Evolutionary conservation across 129 eudicot genomes (phyloP).

Genomic region (Arctium lappa): DNA sequence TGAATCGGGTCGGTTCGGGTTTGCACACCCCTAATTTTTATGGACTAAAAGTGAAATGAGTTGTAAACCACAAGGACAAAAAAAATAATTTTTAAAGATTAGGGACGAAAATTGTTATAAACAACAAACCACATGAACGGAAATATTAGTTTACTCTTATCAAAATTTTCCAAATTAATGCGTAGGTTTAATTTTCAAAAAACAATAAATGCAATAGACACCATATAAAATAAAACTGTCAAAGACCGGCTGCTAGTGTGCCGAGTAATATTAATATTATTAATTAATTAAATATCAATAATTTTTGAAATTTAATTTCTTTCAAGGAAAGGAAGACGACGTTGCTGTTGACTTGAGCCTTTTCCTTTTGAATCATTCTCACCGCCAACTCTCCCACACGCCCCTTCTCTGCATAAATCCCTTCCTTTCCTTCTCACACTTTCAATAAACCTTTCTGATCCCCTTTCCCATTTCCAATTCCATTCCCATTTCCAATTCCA

Average conservation of each 20-base stretch:
- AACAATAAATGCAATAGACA: neutral
- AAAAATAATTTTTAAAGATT: too few relatives aligned
- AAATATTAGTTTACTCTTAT: too few relatives aligned
- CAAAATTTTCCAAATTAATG: too few relatives aligned
- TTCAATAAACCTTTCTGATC: neutral
- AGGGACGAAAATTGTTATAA: too few relatives aligned
- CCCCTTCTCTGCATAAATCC: conserved; percentile 20
- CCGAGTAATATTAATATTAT: conserved; percentile 9
- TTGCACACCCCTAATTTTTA: too few relatives aligned
- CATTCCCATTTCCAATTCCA: too few relatives aligned
- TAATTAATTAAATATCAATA: neutral
- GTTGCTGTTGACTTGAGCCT: conserved; percentile 23
- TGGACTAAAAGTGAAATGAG: too few relatives aligned
- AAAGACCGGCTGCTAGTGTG: conserved; percentile 37
- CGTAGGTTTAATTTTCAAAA: neutral
- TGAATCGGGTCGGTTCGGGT: too few relatives aligned
- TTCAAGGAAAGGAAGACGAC: conserved; percentile 9
- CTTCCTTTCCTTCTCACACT: conserved; percentile 8
- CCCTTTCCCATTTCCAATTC: neutral
- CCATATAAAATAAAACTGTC: conserved; percentile 2
- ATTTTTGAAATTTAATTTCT: neutral
- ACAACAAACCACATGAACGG: too few relatives aligned
- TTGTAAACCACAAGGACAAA: too few relatives aligned
- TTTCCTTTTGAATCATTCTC: conserved; percentile 30
- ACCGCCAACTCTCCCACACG: conserved; percentile 1